phyloP scores from a whole-genome alignment of 1,284 basidiomycete species.

The Puccinia triticina region DNA sequence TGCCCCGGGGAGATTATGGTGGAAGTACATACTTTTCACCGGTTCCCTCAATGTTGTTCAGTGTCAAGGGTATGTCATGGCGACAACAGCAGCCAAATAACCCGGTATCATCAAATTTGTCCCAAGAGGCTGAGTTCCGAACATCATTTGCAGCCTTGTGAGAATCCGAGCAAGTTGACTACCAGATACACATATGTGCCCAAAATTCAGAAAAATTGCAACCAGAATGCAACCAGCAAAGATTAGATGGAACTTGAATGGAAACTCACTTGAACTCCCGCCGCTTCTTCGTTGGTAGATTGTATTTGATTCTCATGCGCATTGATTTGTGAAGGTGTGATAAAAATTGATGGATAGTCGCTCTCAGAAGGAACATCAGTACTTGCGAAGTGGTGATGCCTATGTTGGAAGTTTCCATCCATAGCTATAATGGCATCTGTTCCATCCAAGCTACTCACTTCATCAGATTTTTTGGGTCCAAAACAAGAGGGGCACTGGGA shows the following conservation, averaged over 20 bases:
- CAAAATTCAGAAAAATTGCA: no score
- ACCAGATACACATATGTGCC: not conserved
- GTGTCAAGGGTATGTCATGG: constrained; percentile 1
- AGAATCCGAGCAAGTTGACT: constrained; percentile 21
- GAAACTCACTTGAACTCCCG: not conserved
- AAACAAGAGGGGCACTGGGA: constrained; percentile 6
- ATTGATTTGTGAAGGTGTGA: not conserved
- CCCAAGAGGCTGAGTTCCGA: not conserved
- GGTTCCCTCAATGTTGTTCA: not conserved
- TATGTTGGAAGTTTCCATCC: not conserved
- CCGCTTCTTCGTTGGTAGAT: not conserved
- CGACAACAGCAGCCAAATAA: not conserved
- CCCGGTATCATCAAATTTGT: constrained; percentile 25
- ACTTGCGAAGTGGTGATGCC: constrained; percentile 13
- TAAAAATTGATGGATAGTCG: constrained; percentile 5
- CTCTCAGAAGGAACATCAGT: constrained; percentile 4
- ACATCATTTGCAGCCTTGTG: constrained; percentile 13
- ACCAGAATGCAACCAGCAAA: not conserved
- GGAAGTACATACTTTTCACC: constrained; percentile 11
- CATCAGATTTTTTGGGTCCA: not conserved
- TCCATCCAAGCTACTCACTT: not conserved
- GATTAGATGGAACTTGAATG: not conserved
- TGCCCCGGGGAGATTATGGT: not conserved
- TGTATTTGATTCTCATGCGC: not conserved
- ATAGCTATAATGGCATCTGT: constrained; percentile 5